A percentile compares a stretch with the other conserved stretches of the same genome.
These are phyloP conservation scores for Suillus occidentalis DNA, from an alignment of 768 basidiomycete genomes.

Conservation along the genomic window DNA sequence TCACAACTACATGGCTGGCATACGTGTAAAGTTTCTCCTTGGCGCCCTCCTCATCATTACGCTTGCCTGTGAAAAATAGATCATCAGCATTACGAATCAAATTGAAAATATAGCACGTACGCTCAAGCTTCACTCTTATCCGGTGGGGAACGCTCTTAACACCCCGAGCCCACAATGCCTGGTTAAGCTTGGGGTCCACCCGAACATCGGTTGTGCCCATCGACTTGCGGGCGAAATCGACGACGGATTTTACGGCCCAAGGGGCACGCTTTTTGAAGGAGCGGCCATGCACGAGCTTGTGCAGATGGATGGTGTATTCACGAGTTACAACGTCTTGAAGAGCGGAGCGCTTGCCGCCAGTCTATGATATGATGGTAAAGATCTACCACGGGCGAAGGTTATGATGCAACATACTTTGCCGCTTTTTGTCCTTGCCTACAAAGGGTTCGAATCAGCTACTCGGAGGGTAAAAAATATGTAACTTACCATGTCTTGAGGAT, in stretches of 20 bases:
- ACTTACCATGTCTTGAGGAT: constrained; percentile 68
- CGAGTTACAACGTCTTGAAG: constrained; percentile 97
- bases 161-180: constrained; percentile 90
- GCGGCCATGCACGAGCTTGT: constrained; percentile 90
- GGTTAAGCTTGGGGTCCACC: constrained; percentile 94
- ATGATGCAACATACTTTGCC: constrained; percentile 34
- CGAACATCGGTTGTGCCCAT: constrained; percentile 97
- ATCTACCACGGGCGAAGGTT: constrained; percentile 2
- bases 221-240: constrained; percentile 86
- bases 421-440: constrained; percentile 43
- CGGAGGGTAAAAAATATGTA: constrained; percentile 4
- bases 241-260: constrained; percentile 92
- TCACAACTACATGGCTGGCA: constrained; percentile 77
- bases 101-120: constrained; percentile 45
- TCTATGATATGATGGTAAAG: constrained; percentile 33
- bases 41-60: constrained; percentile 98
- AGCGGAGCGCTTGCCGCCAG: constrained; percentile 91
- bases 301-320: constrained; percentile 98
- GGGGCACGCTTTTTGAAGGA: constrained; percentile 99
- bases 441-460: constrained; percentile 11
- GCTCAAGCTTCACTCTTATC: constrained; percentile 90
- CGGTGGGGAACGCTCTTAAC: constrained; percentile 94
- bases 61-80: constrained; percentile 63
- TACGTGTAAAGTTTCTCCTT: constrained; percentile 98
- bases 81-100: constrained; percentile 7